A percentile compares a stretch with the other conserved stretches of the same genome.
phyloP scores from a whole-genome alignment of 495 filamentous ascomycete genomes.

The Aspergillus asperescens region DNA sequence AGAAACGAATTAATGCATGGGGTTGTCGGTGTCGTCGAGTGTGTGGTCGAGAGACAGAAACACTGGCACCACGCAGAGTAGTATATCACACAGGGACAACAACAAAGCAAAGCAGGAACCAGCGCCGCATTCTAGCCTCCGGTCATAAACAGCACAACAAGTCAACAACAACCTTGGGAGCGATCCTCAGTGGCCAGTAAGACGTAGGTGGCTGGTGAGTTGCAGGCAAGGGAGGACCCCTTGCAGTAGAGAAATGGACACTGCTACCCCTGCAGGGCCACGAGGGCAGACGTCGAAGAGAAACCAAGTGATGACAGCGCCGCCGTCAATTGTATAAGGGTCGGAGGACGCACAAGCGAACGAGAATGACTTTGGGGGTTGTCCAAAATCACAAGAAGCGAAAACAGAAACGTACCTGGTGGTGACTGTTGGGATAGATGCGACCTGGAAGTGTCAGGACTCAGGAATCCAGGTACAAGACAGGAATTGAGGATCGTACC shows the following conservation, averaged over 20 bases:
- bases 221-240: constrained; percentile 16
- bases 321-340: too few relatives aligned
- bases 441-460: background rate
- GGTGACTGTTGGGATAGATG: background rate
- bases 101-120: background rate
- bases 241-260: constrained; percentile 14
- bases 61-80: background rate
- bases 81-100: background rate
- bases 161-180: background rate
- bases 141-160: background rate
- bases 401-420: constrained; percentile 4
- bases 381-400: background rate
- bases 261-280: background rate
- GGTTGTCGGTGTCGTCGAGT: background rate
- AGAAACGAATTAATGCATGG: background rate
- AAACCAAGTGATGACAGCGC: background rate
- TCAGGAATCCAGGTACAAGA: constrained; percentile 6
- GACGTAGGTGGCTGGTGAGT: constrained; percentile 11
- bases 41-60: background rate
- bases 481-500: background rate
- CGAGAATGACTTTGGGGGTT: background rate
- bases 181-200: background rate
- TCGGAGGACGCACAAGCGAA: too few relatives aligned
- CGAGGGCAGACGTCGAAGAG: background rate
- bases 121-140: constrained; percentile 1